Percentiles rank a stretch among this genome's conserved stretches.
phyloP scores from a whole-genome alignment of 2,329 filamentous ascomycete genomes.

The Parastagonospora nodorum region DNA sequence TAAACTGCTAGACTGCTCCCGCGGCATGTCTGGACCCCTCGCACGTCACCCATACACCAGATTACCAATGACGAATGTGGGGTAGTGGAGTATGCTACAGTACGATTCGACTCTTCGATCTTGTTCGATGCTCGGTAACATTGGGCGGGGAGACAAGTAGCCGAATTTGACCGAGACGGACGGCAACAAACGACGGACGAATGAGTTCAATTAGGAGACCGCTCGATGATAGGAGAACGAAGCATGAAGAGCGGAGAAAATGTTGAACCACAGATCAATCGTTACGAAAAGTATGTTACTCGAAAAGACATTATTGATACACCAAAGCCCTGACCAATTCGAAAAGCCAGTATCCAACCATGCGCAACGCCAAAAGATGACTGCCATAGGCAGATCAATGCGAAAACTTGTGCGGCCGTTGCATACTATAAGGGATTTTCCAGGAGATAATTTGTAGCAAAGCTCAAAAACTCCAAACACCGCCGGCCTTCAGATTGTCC shows the following conservation, averaged over 20 bases:
- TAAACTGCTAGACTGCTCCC: not conserved
- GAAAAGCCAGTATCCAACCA: not conserved
- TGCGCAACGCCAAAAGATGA: not conserved
- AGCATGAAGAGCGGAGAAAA: not conserved
- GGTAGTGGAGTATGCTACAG: slow-evolving; percentile 1
- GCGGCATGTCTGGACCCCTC: not conserved
- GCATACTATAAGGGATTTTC: slow-evolving; percentile 5
- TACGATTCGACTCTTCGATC: slow-evolving; percentile 5
- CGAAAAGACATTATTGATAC: slow-evolving; percentile 1
- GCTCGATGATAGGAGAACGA: not conserved
- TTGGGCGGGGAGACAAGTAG: slow-evolving; percentile 2
- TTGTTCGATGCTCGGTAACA: not conserved
- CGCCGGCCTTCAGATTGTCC: not conserved
- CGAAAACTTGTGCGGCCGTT: slow-evolving; percentile 1
- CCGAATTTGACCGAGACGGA: slow-evolving; percentile 7
- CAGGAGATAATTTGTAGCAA: not conserved
- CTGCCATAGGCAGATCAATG: slow-evolving; percentile 2
- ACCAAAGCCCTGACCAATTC: not conserved
- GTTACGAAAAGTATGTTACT: not conserved
- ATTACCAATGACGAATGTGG: slow-evolving; percentile 12
- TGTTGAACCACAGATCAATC: not conserved
- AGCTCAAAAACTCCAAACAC: not conserved
- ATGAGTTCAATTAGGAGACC: not conserved
- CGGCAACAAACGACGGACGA: not conserved
- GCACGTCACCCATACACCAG: not conserved